These are phyloP conservation scores for Mortierella sp. DNA, from an alignment of 371 early-diverging fungal genomes.

Conservation along the genomic window DNA sequence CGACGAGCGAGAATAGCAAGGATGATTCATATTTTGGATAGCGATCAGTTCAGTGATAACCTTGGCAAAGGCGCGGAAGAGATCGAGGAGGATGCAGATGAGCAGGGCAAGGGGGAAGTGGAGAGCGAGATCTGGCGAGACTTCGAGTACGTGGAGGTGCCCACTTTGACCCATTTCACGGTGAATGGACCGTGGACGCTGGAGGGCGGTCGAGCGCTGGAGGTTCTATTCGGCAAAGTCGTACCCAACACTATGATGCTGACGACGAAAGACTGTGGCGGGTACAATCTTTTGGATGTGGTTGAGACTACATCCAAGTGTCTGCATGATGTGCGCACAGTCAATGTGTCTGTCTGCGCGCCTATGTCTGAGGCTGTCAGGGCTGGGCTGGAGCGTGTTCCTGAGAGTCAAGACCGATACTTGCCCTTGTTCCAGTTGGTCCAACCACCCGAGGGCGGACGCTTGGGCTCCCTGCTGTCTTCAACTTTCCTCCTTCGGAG, in stretches of 20 bases:
- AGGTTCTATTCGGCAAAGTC: not conserved
- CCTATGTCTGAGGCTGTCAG: not conserved
- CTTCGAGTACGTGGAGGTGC: not conserved
- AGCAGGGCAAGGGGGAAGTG: not conserved
- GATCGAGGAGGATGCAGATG: not conserved
- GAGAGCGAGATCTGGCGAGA: not conserved
- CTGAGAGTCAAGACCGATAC: not conserved
- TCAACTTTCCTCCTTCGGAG: no score
- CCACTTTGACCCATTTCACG: not conserved
- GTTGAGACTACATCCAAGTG: not conserved
- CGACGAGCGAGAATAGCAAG: no score
- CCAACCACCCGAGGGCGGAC: not conserved
- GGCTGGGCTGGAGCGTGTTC: not conserved
- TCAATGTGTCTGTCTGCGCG: not conserved
- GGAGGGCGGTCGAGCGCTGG: not conserved
- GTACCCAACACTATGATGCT: not conserved
- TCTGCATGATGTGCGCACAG: not conserved
- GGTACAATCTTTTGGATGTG: not conserved
- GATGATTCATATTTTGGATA: not conserved
- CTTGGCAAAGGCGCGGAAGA: not conserved
- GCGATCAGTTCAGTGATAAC: not conserved
- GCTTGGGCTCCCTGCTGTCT: not conserved
- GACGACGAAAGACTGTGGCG: not conserved
- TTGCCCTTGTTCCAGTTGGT: not conserved
- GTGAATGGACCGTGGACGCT: not conserved